phyloP scores from a whole-genome alignment of 768 basidiomycete genomes.

The Exidia glandulosa region DNA sequence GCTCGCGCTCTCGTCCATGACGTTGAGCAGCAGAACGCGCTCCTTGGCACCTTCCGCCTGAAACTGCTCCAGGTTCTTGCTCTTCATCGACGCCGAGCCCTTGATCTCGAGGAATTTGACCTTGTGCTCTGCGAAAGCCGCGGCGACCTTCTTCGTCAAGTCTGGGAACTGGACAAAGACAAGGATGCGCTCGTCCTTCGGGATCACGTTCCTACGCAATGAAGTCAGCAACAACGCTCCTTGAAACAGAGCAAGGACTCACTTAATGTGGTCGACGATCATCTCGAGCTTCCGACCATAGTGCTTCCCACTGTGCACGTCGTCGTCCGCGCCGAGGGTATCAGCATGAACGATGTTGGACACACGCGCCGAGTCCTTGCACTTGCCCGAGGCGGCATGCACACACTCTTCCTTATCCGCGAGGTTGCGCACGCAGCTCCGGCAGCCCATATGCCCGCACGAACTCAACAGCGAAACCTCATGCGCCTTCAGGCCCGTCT shows the following conservation, averaged over 20 bases:
- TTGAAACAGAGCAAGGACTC: constrained; percentile 10
- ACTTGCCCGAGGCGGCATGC: constrained; percentile 53
- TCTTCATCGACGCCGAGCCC: constrained; percentile 64
- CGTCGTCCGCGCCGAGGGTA: constrained; percentile 71
- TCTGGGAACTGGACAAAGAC: constrained; percentile 96
- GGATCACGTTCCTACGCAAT: constrained; percentile 45
- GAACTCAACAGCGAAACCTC: constrained; percentile 82
- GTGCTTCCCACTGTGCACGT: constrained; percentile 57
- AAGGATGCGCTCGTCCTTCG: constrained; percentile 70
- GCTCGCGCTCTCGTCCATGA: constrained; percentile 92
- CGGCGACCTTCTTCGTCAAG: constrained; percentile 81
- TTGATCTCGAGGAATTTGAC: constrained; percentile 74
- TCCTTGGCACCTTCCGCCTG: constrained; percentile 63
- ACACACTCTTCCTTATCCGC: constrained; percentile 79
- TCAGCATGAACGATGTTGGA: constrained; percentile 77
- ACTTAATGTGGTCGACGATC: constrained; percentile 70
- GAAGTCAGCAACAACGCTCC: neutral
- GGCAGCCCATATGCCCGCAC: constrained; percentile 83
- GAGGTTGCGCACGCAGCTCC: constrained; percentile 55
- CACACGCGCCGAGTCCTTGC: constrained; percentile 67
- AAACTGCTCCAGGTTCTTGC: constrained; percentile 76
- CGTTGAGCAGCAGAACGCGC: constrained; percentile 75
- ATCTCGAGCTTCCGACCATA: constrained; percentile 76
- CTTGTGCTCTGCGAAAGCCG: constrained; percentile 61
- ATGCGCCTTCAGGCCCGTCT: constrained; percentile 42